Evolutionary conservation across 2,329 filamentous ascomycete genomes (phyloP).

Genomic region (Hypoxylon sp.): DNA sequence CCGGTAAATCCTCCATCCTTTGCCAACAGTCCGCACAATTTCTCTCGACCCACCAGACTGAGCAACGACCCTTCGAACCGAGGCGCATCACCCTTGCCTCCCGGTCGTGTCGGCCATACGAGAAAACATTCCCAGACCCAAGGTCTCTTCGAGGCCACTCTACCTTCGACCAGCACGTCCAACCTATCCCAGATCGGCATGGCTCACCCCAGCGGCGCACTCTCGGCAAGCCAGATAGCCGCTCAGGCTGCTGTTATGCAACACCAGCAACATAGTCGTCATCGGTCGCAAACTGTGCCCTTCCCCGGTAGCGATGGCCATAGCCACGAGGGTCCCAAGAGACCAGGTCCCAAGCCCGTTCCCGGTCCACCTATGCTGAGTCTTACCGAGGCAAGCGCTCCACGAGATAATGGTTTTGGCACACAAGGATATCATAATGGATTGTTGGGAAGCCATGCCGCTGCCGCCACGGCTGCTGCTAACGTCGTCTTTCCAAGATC

Average conservation of each 20-base stretch:
- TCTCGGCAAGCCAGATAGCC: constrained; percentile 80
- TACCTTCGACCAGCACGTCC: constrained; percentile 71
- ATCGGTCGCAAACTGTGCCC: constrained; percentile 80
- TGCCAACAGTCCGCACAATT: constrained; percentile 65
- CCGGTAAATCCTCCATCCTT: constrained; percentile 60
- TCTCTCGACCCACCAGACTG: constrained; percentile 65
- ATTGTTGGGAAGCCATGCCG: constrained; percentile 68
- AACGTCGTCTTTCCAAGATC: constrained; percentile 79
- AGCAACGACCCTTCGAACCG: constrained; percentile 51
- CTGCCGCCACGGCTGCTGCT: constrained; percentile 76
- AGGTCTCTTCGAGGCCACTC: constrained; percentile 79
- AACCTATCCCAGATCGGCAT: constrained; percentile 65
- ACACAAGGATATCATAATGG: constrained; percentile 70
- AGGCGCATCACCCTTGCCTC: constrained; percentile 58
- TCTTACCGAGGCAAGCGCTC: constrained; percentile 73
- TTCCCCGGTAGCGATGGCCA: constrained; percentile 60
- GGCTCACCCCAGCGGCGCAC: constrained; percentile 57
- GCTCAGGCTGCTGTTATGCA: constrained; percentile 78
- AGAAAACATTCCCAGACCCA: constrained; percentile 78
- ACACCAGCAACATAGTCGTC: constrained; percentile 69
- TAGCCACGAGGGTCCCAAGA: constrained; percentile 59
- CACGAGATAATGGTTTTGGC: constrained; percentile 67
- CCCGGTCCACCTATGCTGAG: constrained; percentile 70
- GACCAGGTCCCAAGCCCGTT: constrained; percentile 51
- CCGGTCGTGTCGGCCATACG: constrained; percentile 52